Evolutionary conservation across 2,329 filamentous ascomycete genomes (phyloP).

Genomic region (Didymella lethalis): DNA sequence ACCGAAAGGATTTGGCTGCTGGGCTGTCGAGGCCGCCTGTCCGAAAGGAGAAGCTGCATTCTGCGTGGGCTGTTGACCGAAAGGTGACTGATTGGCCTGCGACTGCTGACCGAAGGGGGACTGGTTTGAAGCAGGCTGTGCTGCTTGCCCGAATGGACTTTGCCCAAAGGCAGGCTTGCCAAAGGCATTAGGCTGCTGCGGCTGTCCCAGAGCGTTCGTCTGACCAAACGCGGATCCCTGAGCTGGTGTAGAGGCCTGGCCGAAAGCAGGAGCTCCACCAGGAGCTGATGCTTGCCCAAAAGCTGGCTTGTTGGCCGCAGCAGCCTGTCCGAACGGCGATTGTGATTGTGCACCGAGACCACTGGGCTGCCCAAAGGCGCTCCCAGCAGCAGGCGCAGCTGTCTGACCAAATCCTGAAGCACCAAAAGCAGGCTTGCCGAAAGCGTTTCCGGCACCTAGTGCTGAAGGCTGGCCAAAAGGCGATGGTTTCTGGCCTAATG

Average conservation of each 20-base stretch:
- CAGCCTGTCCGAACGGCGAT: slow-evolving; percentile 52
- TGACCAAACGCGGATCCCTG: slow-evolving; percentile 47
- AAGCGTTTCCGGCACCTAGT: slow-evolving; percentile 40
- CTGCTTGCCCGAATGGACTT: slow-evolving; percentile 55
- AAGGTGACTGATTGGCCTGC: slow-evolving; percentile 42
- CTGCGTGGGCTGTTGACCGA: slow-evolving; percentile 37
- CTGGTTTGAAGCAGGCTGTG: slow-evolving; percentile 45
- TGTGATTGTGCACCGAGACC: slow-evolving; percentile 15
- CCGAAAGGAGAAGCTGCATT: slow-evolving; percentile 34
- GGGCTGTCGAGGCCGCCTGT: slow-evolving; percentile 24
- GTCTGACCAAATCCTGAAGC: slow-evolving; percentile 51
- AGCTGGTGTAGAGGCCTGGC: slow-evolving; percentile 42
- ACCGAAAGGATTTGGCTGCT: slow-evolving; percentile 30
- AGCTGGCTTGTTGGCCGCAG: slow-evolving; percentile 29
- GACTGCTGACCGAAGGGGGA: slow-evolving; percentile 46
- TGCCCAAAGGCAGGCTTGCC: slow-evolving; percentile 52
- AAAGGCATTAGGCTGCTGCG: slow-evolving; percentile 46
- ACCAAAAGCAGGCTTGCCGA: slow-evolving; percentile 48
- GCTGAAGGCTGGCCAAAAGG: slow-evolving; percentile 54
- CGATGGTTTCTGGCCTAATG: slow-evolving; percentile 29
- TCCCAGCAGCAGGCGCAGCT: slow-evolving; percentile 38
- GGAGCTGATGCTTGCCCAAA: slow-evolving; percentile 53
- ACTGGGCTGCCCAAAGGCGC: slow-evolving; percentile 33
- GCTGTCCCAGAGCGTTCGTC: slow-evolving; percentile 35
- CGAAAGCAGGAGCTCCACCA: slow-evolving; percentile 42